Evolutionary conservation across 768 basidiomycete genomes (phyloP).

Genomic region (Dendrothele bispora): DNA sequence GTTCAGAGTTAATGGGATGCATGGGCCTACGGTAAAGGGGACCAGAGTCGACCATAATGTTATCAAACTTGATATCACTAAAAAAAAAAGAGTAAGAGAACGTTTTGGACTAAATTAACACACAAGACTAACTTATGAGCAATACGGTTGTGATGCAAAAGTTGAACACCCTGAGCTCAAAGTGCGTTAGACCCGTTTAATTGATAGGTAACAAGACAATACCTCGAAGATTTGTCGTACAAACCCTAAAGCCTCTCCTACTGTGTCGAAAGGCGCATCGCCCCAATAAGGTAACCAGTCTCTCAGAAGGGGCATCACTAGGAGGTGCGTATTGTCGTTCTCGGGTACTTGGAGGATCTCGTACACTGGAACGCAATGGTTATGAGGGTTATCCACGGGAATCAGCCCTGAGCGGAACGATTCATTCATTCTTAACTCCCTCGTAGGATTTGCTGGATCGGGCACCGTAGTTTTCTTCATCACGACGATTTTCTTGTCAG

Average conservation of each 20-base stretch:
- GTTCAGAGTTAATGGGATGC: background rate
- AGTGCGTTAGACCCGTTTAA: background rate
- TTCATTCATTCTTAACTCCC: constrained; percentile 27
- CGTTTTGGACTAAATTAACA: too few species aligned
- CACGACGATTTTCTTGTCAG: constrained; percentile 25
- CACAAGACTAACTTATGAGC: too few species aligned
- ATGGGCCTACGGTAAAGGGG: background rate
- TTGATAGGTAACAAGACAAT: background rate
- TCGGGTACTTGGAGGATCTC: constrained; percentile 19
- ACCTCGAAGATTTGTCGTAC: constrained; percentile 34
- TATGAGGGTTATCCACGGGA: constrained; percentile 22
- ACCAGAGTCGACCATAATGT: constrained; percentile 6
- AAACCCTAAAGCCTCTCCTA: constrained; percentile 34
- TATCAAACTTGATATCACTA: background rate
- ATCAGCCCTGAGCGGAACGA: constrained; percentile 17
- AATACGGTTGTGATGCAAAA: too few species aligned
- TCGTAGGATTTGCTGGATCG: constrained; percentile 16
- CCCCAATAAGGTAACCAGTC: constrained; percentile 20
- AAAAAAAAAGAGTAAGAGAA: background rate
- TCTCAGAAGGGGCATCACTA: constrained; percentile 31
- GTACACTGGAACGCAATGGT: constrained; percentile 34
- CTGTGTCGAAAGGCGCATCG: constrained; percentile 29
- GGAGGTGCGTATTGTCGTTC: constrained; percentile 17
- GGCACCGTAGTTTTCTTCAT: constrained; percentile 26
- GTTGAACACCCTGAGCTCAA: too few species aligned